phyloP scores from a whole-genome alignment of 805 yeast species.

The Metschnikowia reukaufii region DNA sequence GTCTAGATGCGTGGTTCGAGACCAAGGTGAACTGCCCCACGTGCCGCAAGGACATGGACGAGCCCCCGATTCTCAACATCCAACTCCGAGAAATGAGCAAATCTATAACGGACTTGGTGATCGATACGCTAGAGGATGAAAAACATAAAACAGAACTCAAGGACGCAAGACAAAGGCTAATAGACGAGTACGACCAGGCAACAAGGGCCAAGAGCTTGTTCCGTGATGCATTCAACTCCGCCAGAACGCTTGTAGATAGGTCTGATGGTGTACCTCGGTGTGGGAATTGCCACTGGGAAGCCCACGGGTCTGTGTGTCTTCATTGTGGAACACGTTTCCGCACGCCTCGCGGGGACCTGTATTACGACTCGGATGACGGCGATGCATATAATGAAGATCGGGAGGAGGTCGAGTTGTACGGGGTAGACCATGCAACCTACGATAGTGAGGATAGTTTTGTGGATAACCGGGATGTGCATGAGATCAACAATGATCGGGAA shows the following conservation, averaged over 20 bases:
- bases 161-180: conserved; percentile 27
- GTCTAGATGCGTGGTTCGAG: conserved; percentile 63
- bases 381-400: conserved; percentile 36
- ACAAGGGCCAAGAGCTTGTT: conserved; percentile 39
- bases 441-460: conserved; percentile 22
- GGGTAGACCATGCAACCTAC: conserved; percentile 17
- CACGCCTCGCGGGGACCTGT: conserved; percentile 30
- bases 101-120: conserved; percentile 37
- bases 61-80: conserved; percentile 54
- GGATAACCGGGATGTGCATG: conserved; percentile 21
- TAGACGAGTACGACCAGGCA: conserved; percentile 43
- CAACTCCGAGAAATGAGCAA: conserved; percentile 48
- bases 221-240: conserved; percentile 50
- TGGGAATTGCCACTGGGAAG: conserved; percentile 79
- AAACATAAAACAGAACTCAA: conserved; percentile 24
- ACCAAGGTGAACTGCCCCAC: conserved; percentile 64
- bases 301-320: conserved; percentile 62
- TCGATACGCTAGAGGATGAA: conserved; percentile 30
- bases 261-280: conserved; percentile 77
- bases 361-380: conserved; percentile 39
- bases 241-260: conserved; percentile 54
- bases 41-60: conserved; percentile 52
- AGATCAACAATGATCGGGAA: conserved; percentile 22
- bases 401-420: conserved; percentile 26
- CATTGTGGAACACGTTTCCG: conserved; percentile 63